Evolutionary conservation across 1,284 basidiomycete genomes (phyloP).

Genomic region (Apiotrichum porosum): DNA sequence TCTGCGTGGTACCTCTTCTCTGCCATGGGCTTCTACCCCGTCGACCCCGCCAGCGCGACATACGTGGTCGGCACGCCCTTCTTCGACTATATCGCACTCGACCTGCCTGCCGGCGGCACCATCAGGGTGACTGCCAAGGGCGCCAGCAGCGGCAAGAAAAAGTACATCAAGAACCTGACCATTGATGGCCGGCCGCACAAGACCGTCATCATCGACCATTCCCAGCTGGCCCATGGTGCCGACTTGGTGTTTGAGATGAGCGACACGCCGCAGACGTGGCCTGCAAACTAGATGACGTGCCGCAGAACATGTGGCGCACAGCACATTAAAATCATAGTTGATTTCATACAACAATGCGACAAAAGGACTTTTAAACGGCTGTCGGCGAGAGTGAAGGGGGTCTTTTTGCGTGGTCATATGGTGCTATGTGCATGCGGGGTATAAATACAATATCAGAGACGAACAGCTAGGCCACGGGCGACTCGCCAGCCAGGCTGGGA

Average conservation of each 20-base stretch:
- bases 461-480: too few relatives aligned
- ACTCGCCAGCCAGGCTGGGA: too few relatives aligned
- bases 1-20: conserved; percentile 80
- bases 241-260: conserved; percentile 64
- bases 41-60: conserved; percentile 70
- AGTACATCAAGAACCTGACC: conserved; percentile 58
- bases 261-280: conserved; percentile 51
- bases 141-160: conserved; percentile 52
- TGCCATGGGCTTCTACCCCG: conserved; percentile 78
- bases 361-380: too few relatives aligned
- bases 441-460: too few relatives aligned
- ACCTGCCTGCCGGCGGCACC: conserved; percentile 49
- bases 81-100: conserved; percentile 82
- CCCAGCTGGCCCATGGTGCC: conserved; percentile 55
- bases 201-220: conserved; percentile 57
- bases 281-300: too few relatives aligned
- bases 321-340: too few relatives aligned
- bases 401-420: too few relatives aligned
- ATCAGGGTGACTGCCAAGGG: conserved; percentile 54
- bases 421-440: too few relatives aligned
- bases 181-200: conserved; percentile 54
- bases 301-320: too few relatives aligned
- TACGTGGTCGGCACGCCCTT: conserved; percentile 75
- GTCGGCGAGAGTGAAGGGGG: too few relatives aligned
- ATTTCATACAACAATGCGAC: too few relatives aligned